phyloP scores from a whole-genome alignment of 2,329 filamentous ascomycete species.

The Whalleya microplaca region DNA sequence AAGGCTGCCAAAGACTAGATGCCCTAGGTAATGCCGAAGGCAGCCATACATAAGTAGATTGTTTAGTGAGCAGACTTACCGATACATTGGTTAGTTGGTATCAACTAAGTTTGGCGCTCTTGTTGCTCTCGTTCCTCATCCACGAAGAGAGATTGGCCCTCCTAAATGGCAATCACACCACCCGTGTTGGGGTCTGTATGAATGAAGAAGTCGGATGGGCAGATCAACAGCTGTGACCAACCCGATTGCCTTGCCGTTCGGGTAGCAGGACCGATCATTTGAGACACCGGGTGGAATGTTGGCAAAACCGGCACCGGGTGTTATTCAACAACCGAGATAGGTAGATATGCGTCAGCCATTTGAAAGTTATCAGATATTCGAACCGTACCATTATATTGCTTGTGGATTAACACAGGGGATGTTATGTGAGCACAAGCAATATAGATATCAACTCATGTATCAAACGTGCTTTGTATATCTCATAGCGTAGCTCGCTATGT shows the following conservation, averaged over 20 bases:
- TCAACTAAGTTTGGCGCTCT: not conserved
- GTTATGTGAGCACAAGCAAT: not conserved
- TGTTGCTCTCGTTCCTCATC: not conserved
- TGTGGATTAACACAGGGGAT: not conserved
- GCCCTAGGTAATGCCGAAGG: too few relatives aligned
- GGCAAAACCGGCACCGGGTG: not conserved
- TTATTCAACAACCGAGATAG: not conserved
- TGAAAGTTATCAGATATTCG: not conserved
- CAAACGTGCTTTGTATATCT: not conserved
- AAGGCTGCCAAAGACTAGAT: not conserved
- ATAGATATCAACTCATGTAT: not conserved
- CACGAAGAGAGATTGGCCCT: not conserved
- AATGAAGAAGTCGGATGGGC: not conserved
- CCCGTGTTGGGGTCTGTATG: not conserved
- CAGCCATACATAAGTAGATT: too few relatives aligned
- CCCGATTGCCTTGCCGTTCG: not conserved
- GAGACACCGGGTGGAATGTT: not conserved
- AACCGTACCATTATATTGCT: not conserved
- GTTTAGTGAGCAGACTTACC: too few relatives aligned
- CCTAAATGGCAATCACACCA: not conserved
- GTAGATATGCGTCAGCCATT: not conserved
- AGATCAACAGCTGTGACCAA: not conserved
- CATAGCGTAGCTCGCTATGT: not conserved
- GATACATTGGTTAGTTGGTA: too few relatives aligned
- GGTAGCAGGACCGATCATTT: not conserved